A percentile compares a stretch with the other conserved stretches of the same genome.
Evolutionary conservation across 257 asterid genomes (phyloP).

Genomic region (Echites panduratus): DNA sequence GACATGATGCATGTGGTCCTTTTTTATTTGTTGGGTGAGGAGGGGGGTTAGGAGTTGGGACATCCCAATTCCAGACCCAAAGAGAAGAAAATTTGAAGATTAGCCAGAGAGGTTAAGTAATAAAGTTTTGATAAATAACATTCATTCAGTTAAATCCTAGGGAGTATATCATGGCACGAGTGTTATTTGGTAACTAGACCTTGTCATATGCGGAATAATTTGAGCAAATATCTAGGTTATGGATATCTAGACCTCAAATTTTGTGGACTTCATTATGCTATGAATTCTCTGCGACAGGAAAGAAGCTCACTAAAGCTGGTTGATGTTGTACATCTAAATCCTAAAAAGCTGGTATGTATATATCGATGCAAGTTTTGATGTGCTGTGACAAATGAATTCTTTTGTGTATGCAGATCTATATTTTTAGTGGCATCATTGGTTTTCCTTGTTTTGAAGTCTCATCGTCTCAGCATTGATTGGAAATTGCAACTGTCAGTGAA

Average conservation of each 20-base stretch:
- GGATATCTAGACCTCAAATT: background rate
- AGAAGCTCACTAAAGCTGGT: background rate
- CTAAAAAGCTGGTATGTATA: background rate
- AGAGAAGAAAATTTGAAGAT: no score
- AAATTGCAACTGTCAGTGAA: slow-evolving; percentile 13
- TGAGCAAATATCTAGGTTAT: background rate
- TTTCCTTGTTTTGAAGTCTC: slow-evolving; percentile 35
- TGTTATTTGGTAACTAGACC: background rate
- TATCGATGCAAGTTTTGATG: background rate
- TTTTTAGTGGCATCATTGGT: background rate
- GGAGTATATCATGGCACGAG: background rate
- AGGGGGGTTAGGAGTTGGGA: background rate
- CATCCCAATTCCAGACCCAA: background rate
- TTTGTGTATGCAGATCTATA: background rate
- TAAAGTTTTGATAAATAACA: background rate
- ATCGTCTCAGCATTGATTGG: slow-evolving; percentile 29
- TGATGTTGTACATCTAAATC: background rate
- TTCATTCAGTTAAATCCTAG: background rate
- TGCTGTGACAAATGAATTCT: background rate
- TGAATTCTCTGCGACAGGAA: background rate
- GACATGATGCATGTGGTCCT: background rate
- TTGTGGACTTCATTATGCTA: background rate
- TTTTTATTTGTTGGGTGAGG: background rate
- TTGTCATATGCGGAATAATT: background rate
- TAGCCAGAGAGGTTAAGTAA: background rate